A percentile compares a stretch with the other conserved stretches of the same genome.
phyloP scores from a whole-genome alignment of 2,329 filamentous ascomycete genomes.

The Pyrenophora tritici-repentis region DNA sequence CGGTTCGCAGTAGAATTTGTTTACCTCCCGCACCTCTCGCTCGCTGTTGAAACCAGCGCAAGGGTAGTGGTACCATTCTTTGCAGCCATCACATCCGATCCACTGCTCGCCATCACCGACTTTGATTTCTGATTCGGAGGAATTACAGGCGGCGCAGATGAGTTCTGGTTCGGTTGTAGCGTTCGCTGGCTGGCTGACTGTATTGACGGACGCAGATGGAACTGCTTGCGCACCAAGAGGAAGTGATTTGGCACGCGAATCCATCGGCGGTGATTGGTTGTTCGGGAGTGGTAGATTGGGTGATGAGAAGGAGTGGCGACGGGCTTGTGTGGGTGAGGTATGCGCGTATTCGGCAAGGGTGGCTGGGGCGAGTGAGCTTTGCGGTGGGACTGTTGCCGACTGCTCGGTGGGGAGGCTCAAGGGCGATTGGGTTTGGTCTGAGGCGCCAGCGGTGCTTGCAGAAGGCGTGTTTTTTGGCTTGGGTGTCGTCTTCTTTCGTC shows the following conservation, averaged over 20 bases:
- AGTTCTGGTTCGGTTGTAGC: constrained; percentile 44
- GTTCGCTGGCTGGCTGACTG: constrained; percentile 12
- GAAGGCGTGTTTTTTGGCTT: constrained; percentile 38
- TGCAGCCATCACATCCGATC: constrained; percentile 72
- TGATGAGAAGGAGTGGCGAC: constrained; percentile 41
- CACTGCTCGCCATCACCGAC: constrained; percentile 63
- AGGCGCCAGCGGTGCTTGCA: constrained; percentile 16
- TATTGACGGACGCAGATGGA: constrained; percentile 16
- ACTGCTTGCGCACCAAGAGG: constrained; percentile 31
- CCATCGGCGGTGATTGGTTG: constrained; percentile 4
- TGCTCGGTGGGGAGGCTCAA: constrained; percentile 39
- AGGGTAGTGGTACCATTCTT: constrained; percentile 70
- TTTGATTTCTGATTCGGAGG: constrained; percentile 58
- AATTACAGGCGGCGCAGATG: constrained; percentile 62
- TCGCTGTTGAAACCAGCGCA: constrained; percentile 70
- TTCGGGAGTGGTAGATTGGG: constrained; percentile 11
- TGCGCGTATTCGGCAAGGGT: constrained; percentile 13
- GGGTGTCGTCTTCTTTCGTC: constrained; percentile 48
- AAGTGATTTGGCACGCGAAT: constrained; percentile 38
- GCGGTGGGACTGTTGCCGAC: constrained; percentile 11
- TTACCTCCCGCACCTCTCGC: constrained; percentile 66
- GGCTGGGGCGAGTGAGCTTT: constrained; percentile 9
- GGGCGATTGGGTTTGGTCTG: constrained; percentile 43
- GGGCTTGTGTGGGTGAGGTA: constrained; percentile 16
- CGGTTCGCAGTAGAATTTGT: constrained; percentile 67